Evolutionary conservation across 192 early-diverging fungal genomes (phyloP).

Genomic region (Podochytrium sp.): DNA sequence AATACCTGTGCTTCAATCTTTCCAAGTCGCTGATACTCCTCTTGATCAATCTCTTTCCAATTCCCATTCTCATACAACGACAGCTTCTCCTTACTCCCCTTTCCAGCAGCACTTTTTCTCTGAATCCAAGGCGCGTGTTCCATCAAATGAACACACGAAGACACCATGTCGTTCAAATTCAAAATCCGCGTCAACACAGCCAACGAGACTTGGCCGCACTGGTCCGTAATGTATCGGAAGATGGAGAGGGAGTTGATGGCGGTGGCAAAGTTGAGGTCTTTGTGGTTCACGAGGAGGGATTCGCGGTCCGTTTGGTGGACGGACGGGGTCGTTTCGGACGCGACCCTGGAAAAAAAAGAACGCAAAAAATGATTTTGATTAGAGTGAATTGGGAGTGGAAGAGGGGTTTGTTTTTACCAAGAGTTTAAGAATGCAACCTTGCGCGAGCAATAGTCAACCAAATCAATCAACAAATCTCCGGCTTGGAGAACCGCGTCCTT

Average conservation of each 20-base stretch:
- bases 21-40: conserved; percentile 38
- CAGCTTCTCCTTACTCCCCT: conserved; percentile 26
- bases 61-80: conserved; percentile 39
- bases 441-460: conserved; percentile 49
- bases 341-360: not conserved
- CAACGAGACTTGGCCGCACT: conserved; percentile 37
- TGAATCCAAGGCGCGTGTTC: conserved; percentile 49
- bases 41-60: conserved; percentile 45
- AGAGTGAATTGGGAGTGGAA: not conserved
- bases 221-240: conserved; percentile 49
- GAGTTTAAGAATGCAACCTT: conserved; percentile 38
- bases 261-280: conserved; percentile 44
- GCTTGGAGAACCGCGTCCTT: conserved; percentile 23
- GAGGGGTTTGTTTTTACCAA: conserved; percentile 30
- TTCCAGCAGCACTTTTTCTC: conserved; percentile 3
- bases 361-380: not conserved
- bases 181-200: conserved; percentile 41
- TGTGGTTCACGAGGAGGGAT: conserved; percentile 12
- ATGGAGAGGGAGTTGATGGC: conserved; percentile 44
- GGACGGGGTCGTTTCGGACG: not conserved
- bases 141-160: conserved; percentile 35
- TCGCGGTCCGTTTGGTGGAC: not conserved
- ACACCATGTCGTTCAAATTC: conserved; percentile 43
- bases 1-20: conserved; percentile 54
- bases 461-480: conserved; percentile 46